These are phyloP conservation scores for Diaporthe vaccinii DNA, from an alignment of 2,329 filamentous ascomycete genomes.

Conservation along the genomic window DNA sequence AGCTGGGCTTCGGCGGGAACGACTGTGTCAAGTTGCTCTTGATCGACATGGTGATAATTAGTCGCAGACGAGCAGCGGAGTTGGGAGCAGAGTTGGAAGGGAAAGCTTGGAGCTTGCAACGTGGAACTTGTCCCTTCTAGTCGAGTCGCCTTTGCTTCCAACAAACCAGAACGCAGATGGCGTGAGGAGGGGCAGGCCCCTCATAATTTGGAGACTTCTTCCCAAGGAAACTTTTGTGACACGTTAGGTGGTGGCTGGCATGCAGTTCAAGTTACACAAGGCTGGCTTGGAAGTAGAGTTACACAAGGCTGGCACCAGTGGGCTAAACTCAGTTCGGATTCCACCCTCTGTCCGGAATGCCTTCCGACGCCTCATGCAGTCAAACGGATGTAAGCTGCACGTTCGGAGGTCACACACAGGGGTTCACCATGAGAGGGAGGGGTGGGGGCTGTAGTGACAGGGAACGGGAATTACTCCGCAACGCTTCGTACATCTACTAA, in stretches of 20 bases:
- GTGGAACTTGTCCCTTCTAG: neutral
- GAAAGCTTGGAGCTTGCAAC: neutral
- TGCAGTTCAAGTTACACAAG: neutral
- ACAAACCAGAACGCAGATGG: neutral
- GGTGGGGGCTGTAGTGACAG: neutral
- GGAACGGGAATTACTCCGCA: too few relatives aligned
- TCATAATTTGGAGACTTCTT: too few relatives aligned
- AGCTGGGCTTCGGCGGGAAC: conserved; percentile 23
- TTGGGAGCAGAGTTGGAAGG: neutral
- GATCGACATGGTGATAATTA: neutral
- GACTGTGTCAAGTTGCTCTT: conserved; percentile 6
- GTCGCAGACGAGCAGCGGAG: neutral
- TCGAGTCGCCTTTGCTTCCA: neutral
- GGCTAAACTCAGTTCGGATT: neutral
- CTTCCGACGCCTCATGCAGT: neutral
- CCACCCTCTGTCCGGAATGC: neutral
- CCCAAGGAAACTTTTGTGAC: neutral
- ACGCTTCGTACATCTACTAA: too few relatives aligned
- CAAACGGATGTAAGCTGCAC: neutral
- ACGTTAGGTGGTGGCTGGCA: neutral
- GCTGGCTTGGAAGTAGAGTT: neutral
- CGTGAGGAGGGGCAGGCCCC: neutral
- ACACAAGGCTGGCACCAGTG: neutral
- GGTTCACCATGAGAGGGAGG: too few relatives aligned
- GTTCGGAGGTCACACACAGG: neutral